Evolutionary conservation across 169 alveolate genomes (phyloP).

Genomic region (Cryptosporidium baileyi): DNA sequence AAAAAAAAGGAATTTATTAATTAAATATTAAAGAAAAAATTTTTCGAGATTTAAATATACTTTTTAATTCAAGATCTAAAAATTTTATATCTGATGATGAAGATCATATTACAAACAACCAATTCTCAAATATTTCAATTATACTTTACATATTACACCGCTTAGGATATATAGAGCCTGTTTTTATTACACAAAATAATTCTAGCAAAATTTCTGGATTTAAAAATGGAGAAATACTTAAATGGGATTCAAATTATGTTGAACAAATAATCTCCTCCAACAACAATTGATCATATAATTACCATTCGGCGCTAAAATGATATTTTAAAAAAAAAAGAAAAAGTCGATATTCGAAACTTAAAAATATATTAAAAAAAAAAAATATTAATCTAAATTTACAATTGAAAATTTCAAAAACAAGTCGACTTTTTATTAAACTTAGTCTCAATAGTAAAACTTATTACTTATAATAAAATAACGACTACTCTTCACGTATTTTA

Average conservation of each 20-base stretch:
- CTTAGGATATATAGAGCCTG: conserved; percentile 25
- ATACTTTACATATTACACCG: conserved; percentile 5
- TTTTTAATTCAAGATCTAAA: neutral
- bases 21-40: neutral
- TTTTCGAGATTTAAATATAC: neutral
- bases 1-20: neutral
- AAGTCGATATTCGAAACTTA: too few species aligned
- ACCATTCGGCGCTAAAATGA: too few species aligned
- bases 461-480: too few species aligned
- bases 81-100: neutral
- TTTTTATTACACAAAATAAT: neutral
- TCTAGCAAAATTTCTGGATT: conserved; percentile 2
- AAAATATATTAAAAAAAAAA: too few species aligned
- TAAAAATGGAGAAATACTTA: conserved; percentile 38
- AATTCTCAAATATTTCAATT: neutral
- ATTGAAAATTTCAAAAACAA: too few species aligned
- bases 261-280: too few species aligned
- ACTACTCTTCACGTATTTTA: too few species aligned
- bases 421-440: too few species aligned
- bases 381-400: too few species aligned
- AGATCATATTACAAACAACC: neutral
- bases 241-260: conserved; percentile 22
- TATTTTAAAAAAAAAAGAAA: too few species aligned
- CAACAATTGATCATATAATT: too few species aligned
- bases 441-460: too few species aligned